Percentiles rank a stretch among this genome's conserved stretches.
Evolutionary conservation across 176 grass and related monocot genomes (phyloP).

Genomic region (Musa beccarii): DNA sequence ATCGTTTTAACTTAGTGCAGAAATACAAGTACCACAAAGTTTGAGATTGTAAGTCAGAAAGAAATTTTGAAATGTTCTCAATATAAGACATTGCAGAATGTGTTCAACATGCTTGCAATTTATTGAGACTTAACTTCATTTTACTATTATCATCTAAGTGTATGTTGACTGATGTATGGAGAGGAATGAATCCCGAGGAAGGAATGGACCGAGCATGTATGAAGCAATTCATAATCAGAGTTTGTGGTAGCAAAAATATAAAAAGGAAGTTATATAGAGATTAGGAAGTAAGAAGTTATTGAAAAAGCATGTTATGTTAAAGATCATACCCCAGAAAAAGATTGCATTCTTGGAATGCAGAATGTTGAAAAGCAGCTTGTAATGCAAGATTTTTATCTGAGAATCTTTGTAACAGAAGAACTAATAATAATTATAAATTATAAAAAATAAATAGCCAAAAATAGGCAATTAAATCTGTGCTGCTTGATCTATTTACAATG

Average conservation of each 20-base stretch:
- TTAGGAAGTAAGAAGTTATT: background rate
- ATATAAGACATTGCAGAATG: background rate
- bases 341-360: background rate
- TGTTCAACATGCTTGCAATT: background rate
- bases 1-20: constrained; percentile 90
- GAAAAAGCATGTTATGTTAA: background rate
- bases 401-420: too few relatives aligned
- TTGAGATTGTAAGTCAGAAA: constrained; percentile 27
- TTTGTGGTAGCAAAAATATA: background rate
- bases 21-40: constrained; percentile 98
- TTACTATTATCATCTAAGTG: background rate
- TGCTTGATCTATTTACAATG: too few relatives aligned
- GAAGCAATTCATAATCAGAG: background rate
- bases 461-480: too few relatives aligned
- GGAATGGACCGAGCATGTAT: background rate
- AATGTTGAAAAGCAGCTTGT: too few relatives aligned
- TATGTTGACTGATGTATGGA: too few relatives aligned
- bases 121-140: background rate
- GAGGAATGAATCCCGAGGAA: background rate
- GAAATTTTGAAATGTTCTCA: background rate
- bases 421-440: too few relatives aligned
- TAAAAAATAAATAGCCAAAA: too few relatives aligned
- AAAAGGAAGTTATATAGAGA: too few relatives aligned
- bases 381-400: too few relatives aligned
- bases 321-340: background rate